phyloP scores from a whole-genome alignment of 129 eudicot genomes.

The Centella asiatica region DNA sequence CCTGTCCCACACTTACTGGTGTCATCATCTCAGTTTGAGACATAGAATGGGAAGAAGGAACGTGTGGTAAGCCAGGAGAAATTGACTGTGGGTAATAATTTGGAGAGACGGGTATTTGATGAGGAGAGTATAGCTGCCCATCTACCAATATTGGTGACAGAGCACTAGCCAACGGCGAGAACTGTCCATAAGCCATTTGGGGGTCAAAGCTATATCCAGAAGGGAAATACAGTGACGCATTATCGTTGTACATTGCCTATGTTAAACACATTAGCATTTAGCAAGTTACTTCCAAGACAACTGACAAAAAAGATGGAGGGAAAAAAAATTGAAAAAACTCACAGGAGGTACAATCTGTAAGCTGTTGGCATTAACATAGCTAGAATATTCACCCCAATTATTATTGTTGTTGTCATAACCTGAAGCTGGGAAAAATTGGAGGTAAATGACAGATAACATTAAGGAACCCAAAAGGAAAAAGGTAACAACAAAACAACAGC shows the following conservation, averaged over 20 bases:
- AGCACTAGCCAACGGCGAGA: slow-evolving; percentile 81
- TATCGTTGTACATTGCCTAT: slow-evolving; percentile 73
- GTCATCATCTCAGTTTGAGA: slow-evolving; percentile 55
- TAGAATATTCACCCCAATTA: slow-evolving; percentile 84
- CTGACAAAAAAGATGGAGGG: not conserved
- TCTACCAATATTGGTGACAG: slow-evolving; percentile 75
- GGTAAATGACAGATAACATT: not conserved
- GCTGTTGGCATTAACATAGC: slow-evolving; percentile 61
- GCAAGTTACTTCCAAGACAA: not conserved
- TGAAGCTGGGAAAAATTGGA: slow-evolving; percentile 20
- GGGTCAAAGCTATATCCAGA: slow-evolving; percentile 78
- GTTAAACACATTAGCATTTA: not conserved
- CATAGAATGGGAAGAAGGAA: slow-evolving; percentile 47
- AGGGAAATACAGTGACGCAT: slow-evolving; percentile 49
- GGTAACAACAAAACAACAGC: not conserved
- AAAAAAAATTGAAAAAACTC: slow-evolving; percentile 25
- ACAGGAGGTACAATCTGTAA: slow-evolving; percentile 83
- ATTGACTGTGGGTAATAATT: slow-evolving; percentile 60
- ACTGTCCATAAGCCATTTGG: slow-evolving; percentile 81
- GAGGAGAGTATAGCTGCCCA: slow-evolving; percentile 76
- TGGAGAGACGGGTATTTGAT: slow-evolving; percentile 71
- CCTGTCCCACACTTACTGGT: slow-evolving; percentile 63
- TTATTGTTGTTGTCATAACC: slow-evolving; percentile 69
- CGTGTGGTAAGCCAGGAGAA: slow-evolving; percentile 71
- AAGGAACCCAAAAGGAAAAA: not conserved